These are phyloP conservation scores for Cladosporium halotolerans DNA, from an alignment of 2,329 filamentous ascomycete genomes.

Conservation along the genomic window DNA sequence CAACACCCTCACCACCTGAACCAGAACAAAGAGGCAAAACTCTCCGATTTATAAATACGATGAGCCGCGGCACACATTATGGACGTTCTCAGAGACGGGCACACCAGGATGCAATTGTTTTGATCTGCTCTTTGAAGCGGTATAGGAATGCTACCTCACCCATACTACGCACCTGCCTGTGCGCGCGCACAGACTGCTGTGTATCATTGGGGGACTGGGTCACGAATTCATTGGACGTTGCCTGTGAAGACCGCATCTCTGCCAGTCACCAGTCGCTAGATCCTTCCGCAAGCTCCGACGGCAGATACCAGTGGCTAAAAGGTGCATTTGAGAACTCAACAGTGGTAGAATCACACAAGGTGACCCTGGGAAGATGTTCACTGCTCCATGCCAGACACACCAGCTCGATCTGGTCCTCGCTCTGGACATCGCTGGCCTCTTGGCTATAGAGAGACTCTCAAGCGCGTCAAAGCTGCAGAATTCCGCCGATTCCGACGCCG, in stretches of 20 bases:
- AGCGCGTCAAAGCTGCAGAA: too few relatives aligned
- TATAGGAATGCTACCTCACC: slow-evolving; percentile 21
- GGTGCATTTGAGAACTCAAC: neutral
- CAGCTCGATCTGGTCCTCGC: neutral
- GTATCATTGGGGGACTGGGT: slow-evolving; percentile 12
- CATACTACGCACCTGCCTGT: slow-evolving; percentile 9
- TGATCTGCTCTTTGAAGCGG: slow-evolving; percentile 18
- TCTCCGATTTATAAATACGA: neutral
- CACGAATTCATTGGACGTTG: slow-evolving; percentile 15
- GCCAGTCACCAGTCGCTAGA: neutral
- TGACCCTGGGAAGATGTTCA: neutral
- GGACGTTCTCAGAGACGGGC: neutral
- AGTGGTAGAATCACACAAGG: slow-evolving; percentile 7
- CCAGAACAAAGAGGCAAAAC: neutral
- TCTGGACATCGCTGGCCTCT: too few relatives aligned
- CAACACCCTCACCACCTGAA: neutral
- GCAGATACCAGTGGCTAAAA: neutral
- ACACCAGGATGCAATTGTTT: slow-evolving; percentile 10
- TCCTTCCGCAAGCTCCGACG: slow-evolving; percentile 2
- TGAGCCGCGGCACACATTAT: neutral
- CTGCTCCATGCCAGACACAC: neutral
- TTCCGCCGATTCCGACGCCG: too few relatives aligned
- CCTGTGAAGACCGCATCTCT: neutral
- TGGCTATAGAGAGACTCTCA: too few relatives aligned
- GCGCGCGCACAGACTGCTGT: slow-evolving; percentile 23